Evolutionary conservation across 2,329 filamentous ascomycete species (phyloP), one percentile per base, ranked within the genome.

Genomic region (Cylindrodendrum hubeiense): DNA sequence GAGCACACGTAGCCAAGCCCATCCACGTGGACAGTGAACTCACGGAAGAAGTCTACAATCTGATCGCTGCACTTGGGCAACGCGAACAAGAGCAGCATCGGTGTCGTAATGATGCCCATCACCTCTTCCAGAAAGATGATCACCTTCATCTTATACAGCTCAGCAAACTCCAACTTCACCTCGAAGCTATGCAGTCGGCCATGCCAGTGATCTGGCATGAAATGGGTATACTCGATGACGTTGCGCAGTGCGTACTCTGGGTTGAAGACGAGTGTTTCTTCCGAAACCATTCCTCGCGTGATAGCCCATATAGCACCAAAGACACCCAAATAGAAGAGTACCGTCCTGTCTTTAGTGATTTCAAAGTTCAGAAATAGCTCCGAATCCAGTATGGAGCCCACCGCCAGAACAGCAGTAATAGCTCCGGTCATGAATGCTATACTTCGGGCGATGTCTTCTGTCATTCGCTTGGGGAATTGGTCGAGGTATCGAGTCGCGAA

Each of bases 21-120:
- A 75, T 99, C 96, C 17, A 99, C 95, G 72, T 99, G 95, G 22
- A 99, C 90, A 0, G 96, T 98, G 72, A 98, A 98, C 77, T 99
- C 96, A 41, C 96, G 91, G 83, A 99, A 98, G 80, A 99, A 99
- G 80, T 99, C 96, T 63, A 98, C 91, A 68, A 99, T 91, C 64
- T 95, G 93, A 71, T 98, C 95, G 77, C 93, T 95, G 78, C 93
- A 97, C 71, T 90, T 92, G 0, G 95, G 94, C 34, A 98, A 85
- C 66, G 93, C 95, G 76, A 93, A 91, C 81, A 95, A 92, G 13
- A 99, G 87, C 44, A 99, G 88, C 73, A 97, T 90, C 1, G 96
- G 96, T 0, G 95, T 97, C 62, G 97, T 91, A 59, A 98, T 88
- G 77, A 99, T 97, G 74, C 95, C 95, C 65, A 98, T 80, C 5